Conservation (phyloP, 768 basidiomycete genomes). For the Kwoniella botswanensis region DNA sequence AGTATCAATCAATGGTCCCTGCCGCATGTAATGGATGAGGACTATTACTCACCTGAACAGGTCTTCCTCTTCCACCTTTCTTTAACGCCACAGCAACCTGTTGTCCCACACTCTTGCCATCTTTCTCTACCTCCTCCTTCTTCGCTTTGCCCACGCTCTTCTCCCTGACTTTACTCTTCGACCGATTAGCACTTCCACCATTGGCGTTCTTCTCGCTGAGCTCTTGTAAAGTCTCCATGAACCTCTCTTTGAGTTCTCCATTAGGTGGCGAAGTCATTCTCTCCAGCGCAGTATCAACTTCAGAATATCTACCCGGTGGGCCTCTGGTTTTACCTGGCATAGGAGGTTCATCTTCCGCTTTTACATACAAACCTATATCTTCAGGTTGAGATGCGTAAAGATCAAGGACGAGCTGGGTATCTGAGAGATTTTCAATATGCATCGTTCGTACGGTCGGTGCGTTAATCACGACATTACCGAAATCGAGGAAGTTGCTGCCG, state of each 20-base stretch:
- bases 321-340: neutral
- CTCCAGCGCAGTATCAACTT: constrained; percentile 19
- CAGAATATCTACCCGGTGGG: constrained; percentile 24
- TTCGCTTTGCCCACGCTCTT: constrained; percentile 25
- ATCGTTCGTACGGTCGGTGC: constrained; percentile 49
- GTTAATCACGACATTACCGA: constrained; percentile 54
- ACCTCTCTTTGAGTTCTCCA: constrained; percentile 53
- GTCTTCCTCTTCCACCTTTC: constrained; percentile 50
- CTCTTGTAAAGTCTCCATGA: constrained; percentile 54
- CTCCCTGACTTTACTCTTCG: constrained; percentile 21
- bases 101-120: constrained; percentile 33
- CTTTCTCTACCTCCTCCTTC: constrained; percentile 13
- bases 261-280: constrained; percentile 37
- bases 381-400: constrained; percentile 52
- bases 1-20: neutral
- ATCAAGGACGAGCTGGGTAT: constrained; percentile 36
- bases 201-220: constrained; percentile 15
- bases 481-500: constrained; percentile 56
- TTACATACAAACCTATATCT: constrained; percentile 53
- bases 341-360: constrained; percentile 41
- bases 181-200: constrained; percentile 1
- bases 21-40: neutral
- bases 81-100: constrained; percentile 48
- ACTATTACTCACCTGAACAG: constrained; percentile 38
- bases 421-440: constrained; percentile 50